Base-by-base conservation (phyloP, 2,329 filamentous ascomycete genomes). In the Ceratocystis ficicola region DNA sequence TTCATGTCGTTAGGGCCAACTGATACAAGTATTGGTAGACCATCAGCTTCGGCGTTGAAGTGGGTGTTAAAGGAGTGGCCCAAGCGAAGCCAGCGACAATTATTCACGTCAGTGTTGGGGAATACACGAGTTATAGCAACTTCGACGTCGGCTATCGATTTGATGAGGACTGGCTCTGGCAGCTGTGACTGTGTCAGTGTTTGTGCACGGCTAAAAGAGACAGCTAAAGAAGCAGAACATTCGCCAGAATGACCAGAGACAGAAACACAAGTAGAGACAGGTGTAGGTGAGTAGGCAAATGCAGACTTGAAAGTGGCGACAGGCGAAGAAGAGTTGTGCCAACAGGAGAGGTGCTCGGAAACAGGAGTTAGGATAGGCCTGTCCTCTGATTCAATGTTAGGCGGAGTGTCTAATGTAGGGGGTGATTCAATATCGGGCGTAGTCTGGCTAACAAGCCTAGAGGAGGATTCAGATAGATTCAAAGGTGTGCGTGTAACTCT, bases 71-170 rank as follows among this genome's bases (percentile, higher is more conserved):
- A 68, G 17, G 63, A 64, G 41, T 68, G 63, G 55, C 50, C 50
- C 52, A 64, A 46, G 44, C 60, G 66, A 66, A 68, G 66, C 66
- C 66, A 66, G 60, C 61, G 66, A 50, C 64, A 68, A 32, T 72
- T 71, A 32, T 73, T 70, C 65, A 79, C 70, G 28, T 70, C 71
- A 44, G 72, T 69, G 63, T 72, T 69, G 57, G 74, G 73, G 28
- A 76, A 64, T 66, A 72, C 68, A 71, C 69, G 68, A 68, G 70
- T 72, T 68, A 80, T 72, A 63, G 76, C 72, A 25, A 72, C 70
- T 71, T 73, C 72, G 5, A 68, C 66, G 61, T 68, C 66, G 64
- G 60, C 22, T 8, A 65, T n/a, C n/a, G 66, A 68, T 60, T 61
- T 68, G 60, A 68, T 68, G 3, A 66, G 61, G 12, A 68, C 59